Conservation (phyloP, 176 grass and related monocot species). For the Oryza officinalis region DNA sequence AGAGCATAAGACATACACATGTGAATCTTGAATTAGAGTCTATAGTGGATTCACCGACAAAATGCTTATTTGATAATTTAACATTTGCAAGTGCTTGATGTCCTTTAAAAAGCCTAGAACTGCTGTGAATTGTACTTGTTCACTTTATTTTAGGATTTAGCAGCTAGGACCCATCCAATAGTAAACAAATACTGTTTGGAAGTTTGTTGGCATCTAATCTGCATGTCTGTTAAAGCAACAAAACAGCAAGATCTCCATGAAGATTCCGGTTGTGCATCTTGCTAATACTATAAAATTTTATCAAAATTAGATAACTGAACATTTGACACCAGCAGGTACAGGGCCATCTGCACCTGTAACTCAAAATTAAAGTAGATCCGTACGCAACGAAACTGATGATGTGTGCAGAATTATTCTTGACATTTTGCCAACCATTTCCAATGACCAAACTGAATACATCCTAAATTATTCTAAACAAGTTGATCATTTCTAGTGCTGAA, state of each 20-base stretch:
- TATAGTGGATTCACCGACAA: background rate
- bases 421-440: background rate
- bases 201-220: slow-evolving; percentile 3
- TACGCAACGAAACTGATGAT: background rate
- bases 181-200: slow-evolving; percentile 2
- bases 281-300: slow-evolving; percentile 23
- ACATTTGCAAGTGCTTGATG: background rate
- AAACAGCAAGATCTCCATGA: slow-evolving; percentile 10
- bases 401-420: background rate
- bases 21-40: slow-evolving; percentile 16
- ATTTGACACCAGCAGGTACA: background rate
- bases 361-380: background rate
- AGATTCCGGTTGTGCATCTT: slow-evolving; percentile 5
- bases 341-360: slow-evolving; percentile 22
- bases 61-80: background rate
- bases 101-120: background rate
- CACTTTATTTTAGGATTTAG: slow-evolving; percentile 19
- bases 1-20: background rate
- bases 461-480: background rate
- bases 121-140: background rate
- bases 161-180: slow-evolving; percentile 6
- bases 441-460: slow-evolving; percentile 14
- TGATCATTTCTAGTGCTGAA: background rate
- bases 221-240: slow-evolving; percentile 31
- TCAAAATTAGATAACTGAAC: slow-evolving; percentile 7